Evolutionary conservation across 148 eudicot species (phyloP), one percentile per base, ranked within the genome.

Genomic region (Amaranthus palmeri): DNA sequence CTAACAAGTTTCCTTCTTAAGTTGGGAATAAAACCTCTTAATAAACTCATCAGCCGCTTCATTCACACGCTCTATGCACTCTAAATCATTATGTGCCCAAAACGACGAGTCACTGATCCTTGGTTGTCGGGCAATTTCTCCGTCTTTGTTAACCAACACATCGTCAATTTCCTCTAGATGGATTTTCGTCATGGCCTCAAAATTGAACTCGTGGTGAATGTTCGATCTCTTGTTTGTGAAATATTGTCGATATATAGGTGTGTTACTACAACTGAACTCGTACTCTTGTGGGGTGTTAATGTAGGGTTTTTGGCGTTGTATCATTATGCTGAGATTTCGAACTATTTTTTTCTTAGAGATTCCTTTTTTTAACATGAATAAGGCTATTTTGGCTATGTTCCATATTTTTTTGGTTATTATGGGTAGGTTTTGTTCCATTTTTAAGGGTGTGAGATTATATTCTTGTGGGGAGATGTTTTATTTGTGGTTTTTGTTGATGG

Each of bases 201-300:
- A 25, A 25, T 25, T 25, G 36, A 25, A 25, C 36, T 25, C 36
- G 1, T 25, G 36, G 36, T 25, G 36, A 25, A 25, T 25, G 1
- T 1, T 25, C 36, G 36, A 25, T 46, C 54, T 15, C 41, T 72
- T 69, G 41, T 67, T 69, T 74, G 76, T 80, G 60, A 72, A 70
- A 74, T 78, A 80, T 10, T 17, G 54, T 61, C 74, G 81, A 68
- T 77, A 69, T 36, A 76, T 65, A 0, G 97, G 97, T 65, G 84
- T 87, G 82, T 78, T 77, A 46, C 89, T 87, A 79, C 97, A 92
- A 73, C 96, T 92, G 84, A 89, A 92, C 83, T 86, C 96, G 83
- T 87, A 92, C 70, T 92, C 90, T 4, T 51, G 63, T 25, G 2
- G 36, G 36, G 36, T 25, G 36, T 25, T 25, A 12, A 54, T 54